Percentiles rank a stretch among this genome's conserved stretches.
Evolutionary conservation across 495 filamentous ascomycete species (phyloP).

Genomic region (Hypoxylon intermedium): DNA sequence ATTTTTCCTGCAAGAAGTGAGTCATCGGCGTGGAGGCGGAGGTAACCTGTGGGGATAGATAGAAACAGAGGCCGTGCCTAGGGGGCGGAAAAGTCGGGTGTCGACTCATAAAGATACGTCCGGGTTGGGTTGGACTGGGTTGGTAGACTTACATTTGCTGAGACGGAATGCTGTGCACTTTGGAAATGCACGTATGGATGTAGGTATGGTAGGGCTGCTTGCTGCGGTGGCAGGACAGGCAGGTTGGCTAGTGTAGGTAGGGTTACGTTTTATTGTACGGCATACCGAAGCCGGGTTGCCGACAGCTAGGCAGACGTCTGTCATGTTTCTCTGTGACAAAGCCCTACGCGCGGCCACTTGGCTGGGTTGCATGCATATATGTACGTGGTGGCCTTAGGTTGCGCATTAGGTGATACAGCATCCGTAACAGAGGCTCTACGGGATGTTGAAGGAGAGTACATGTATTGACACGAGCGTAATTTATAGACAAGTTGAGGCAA

Average conservation of each 20-base stretch:
- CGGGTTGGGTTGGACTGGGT: not conserved
- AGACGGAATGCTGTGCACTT: not conserved
- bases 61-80: not conserved
- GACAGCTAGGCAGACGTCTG: slow-evolving; percentile 13
- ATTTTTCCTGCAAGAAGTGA: too few relatives aligned
- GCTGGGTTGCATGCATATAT: slow-evolving; percentile 2
- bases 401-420: too few relatives aligned
- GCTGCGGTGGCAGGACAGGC: slow-evolving; percentile 6
- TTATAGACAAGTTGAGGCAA: too few relatives aligned
- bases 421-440: slow-evolving; percentile 18
- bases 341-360: slow-evolving; percentile 1
- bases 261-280: slow-evolving; percentile 20
- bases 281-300: not conserved
- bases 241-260: slow-evolving; percentile 6
- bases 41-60: slow-evolving; percentile 8
- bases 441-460: not conserved
- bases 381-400: not conserved
- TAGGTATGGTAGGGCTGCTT: slow-evolving; percentile 18
- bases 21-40: not conserved
- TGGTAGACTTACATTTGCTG: too few relatives aligned
- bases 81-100: not conserved
- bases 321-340: not conserved
- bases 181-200: not conserved
- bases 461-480: not conserved
- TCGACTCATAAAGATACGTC: not conserved